Evolutionary conservation across 306 rosid genomes (phyloP).

Genomic region (Dryas octopetala): DNA sequence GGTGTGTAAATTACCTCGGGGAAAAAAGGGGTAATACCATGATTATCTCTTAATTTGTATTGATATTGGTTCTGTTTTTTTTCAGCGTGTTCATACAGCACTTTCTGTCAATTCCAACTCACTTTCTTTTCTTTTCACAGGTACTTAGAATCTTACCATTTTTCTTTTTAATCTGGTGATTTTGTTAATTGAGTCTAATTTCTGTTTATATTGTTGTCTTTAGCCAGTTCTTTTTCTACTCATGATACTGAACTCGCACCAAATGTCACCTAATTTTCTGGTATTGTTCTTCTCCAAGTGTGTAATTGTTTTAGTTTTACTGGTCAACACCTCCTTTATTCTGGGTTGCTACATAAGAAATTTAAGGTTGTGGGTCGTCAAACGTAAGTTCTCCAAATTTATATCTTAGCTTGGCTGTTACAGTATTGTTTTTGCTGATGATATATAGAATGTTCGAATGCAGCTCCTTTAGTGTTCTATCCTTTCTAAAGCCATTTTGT

Average conservation of each 20-base stretch:
- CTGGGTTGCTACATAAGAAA: background rate
- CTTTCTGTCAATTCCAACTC: slow-evolving; percentile 85
- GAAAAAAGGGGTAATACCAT: background rate
- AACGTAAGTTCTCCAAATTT: slow-evolving; percentile 43
- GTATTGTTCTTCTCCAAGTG: slow-evolving; percentile 41
- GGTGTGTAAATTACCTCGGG: background rate
- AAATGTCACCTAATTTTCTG: slow-evolving; percentile 95
- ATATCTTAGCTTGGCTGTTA: background rate
- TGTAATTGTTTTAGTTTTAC: slow-evolving; percentile 19
- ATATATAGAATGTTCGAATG: background rate
- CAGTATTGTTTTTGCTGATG: background rate
- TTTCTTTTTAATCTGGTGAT: background rate
- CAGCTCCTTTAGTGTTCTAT: background rate
- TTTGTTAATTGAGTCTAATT: slow-evolving; percentile 16
- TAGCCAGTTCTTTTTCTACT: slow-evolving; percentile 77
- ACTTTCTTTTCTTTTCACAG: slow-evolving; percentile 92
- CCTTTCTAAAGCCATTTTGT: background rate
- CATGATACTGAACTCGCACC: slow-evolving; percentile 90
- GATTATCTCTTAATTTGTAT: slow-evolving; percentile 1
- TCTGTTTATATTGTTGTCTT: slow-evolving; percentile 19
- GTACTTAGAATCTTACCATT: slow-evolving; percentile 34
- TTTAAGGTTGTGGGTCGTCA: slow-evolving; percentile 61
- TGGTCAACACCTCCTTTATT: background rate
- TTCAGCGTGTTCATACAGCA: slow-evolving; percentile 67
- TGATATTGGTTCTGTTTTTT: slow-evolving; percentile 10